A percentile compares a stretch with the other conserved stretches of the same genome.
Evolutionary conservation across 2,329 filamentous ascomycete species (phyloP).

Genomic region (Xylariaceae sp.): DNA sequence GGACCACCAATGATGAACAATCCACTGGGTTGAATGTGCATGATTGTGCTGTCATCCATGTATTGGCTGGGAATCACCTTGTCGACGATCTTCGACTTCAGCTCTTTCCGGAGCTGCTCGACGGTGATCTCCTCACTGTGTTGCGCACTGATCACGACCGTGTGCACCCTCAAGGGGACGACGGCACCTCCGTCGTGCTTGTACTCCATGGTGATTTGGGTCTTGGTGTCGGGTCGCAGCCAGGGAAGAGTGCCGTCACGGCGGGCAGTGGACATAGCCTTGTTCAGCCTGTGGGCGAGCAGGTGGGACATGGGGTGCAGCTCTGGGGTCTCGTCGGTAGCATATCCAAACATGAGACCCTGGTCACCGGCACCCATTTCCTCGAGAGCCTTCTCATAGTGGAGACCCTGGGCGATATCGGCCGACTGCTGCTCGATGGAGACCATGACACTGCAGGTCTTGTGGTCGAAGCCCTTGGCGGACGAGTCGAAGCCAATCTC

Average conservation of each 20-base stretch:
- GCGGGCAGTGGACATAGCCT: constrained; percentile 84
- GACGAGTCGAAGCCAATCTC: constrained; percentile 98
- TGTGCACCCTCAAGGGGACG: constrained; percentile 86
- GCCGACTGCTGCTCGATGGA: constrained; percentile 99
- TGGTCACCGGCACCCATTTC: constrained; percentile 98
- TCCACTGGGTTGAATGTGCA: constrained; percentile 96
- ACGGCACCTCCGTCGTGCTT: constrained; percentile 93
- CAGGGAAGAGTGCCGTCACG: constrained; percentile 82
- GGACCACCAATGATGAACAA: constrained; percentile 99
- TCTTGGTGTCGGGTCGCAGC: constrained; percentile 99
- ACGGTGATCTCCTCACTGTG: constrained; percentile 84
- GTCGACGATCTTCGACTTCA: constrained; percentile 96
- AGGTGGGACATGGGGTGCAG: constrained; percentile 89
- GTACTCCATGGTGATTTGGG: constrained; percentile 98
- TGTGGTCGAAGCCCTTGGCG: constrained; percentile 98
- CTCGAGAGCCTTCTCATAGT: constrained; percentile 96
- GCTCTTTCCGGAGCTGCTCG: constrained; percentile 87
- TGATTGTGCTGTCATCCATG: constrained; percentile 86
- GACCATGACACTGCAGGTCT: constrained; percentile 97
- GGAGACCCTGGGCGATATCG: constrained; percentile 97
- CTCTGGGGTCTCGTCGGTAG: constrained; percentile 97
- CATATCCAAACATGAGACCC: constrained; percentile 99
- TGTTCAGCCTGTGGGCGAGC: constrained; percentile 94
- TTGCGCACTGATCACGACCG: constrained; percentile 93
- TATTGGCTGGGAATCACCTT: constrained; percentile 87